Conservation (phyloP, 208 protist species). For the Phytomonas sp. region DNA sequence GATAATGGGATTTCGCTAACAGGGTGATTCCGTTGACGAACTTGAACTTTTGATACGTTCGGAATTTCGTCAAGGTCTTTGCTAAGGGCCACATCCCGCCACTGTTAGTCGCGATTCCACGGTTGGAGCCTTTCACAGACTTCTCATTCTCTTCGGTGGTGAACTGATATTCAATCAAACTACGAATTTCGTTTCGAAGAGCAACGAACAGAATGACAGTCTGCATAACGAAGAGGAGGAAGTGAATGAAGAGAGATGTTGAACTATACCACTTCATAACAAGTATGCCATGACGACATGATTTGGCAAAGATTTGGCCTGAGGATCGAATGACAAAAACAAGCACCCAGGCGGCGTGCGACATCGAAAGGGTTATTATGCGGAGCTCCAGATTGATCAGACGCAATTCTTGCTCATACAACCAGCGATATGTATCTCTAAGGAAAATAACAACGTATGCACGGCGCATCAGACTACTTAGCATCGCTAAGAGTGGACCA, state of each 20-base stretch:
- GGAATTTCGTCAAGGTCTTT: neutral
- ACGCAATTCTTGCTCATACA: neutral
- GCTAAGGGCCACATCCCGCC: neutral
- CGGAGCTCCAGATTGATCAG: neutral
- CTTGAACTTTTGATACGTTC: neutral
- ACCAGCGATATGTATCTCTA: neutral
- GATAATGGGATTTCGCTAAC: slow-evolving; percentile 44
- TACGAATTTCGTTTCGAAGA: slow-evolving; percentile 56
- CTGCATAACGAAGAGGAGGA: slow-evolving; percentile 50
- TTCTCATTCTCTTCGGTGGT: slow-evolving; percentile 5
- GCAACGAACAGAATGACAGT: slow-evolving; percentile 46
- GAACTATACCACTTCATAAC: slow-evolving; percentile 28
- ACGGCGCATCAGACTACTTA: neutral
- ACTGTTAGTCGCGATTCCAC: neutral
- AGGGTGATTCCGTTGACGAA: slow-evolving; percentile 25
- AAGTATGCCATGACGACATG: neutral
- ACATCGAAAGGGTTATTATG: neutral
- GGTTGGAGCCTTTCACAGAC: neutral
- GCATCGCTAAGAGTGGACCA: neutral
- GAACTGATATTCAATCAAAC: slow-evolving; percentile 17
- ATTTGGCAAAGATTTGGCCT: neutral
- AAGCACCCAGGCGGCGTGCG: neutral
- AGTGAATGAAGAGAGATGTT: slow-evolving; percentile 59
- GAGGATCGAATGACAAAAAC: neutral
- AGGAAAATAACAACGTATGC: neutral